Base-by-base conservation (phyloP, 371 early-diverging fungal species). In the Mucor piriformis region DNA sequence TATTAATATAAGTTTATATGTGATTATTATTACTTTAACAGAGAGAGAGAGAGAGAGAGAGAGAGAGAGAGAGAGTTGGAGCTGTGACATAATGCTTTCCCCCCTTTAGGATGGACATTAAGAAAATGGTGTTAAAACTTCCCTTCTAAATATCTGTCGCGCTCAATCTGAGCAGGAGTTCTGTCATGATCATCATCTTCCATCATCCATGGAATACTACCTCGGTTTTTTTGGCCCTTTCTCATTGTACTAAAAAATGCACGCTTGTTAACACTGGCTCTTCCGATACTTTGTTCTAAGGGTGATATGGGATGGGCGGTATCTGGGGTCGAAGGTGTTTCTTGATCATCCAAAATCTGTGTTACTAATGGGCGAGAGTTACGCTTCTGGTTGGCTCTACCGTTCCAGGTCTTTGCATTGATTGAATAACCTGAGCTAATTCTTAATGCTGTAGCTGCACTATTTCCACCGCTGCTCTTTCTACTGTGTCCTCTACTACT, bases 131-230 rank as follows among this genome's bases (percentile, higher is more conserved):
- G 2, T 42, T 42, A 42, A 16, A 42, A 42, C 18, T 42, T 42
- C 18, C 42, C 42, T 18, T 61, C 52, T 12, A 71, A 53, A 55
- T 72, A 72, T 18, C 50, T 51, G 44, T 68, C 68, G 12, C 69
- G 51, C 51, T 72, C 69, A n/a, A 63, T 59, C 51, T 72, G 69
- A 37, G 69, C 72, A 27, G 72, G 72, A 29, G 69, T 68, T 35
- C 29, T 48, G 23, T 54, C 54, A 8, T 27, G 35, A 7, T 40
- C 33, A 1, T 49, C 21, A 15, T 63, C 54, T 1, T 48, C 58
- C 20, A 27, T 44, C 53, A 58, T 55, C 66, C 66, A 66, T 6
- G 66, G 66, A 21, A 66, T 66, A 13, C 42, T 34, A 33, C 61
- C 66, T 25, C 66, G 44, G 3, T 23, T 48, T 24, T 66, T 66